Conservation (phyloP, 495 filamentous ascomycete genomes). For the Xylaria sp. region DNA sequence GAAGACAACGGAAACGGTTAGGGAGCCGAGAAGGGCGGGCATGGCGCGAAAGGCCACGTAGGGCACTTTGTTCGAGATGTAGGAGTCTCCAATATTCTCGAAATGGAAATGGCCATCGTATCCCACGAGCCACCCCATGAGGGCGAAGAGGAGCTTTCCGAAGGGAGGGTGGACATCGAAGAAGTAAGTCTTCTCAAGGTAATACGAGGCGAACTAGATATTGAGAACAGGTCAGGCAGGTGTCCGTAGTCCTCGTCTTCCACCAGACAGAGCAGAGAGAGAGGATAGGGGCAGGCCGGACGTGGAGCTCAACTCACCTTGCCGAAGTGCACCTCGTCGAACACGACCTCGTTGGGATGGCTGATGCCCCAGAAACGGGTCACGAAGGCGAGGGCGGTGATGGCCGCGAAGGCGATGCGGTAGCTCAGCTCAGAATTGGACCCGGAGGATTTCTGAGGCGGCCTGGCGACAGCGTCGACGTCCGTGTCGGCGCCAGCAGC, state of each 20-base stretch:
- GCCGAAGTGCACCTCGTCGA: slow-evolving; percentile 99
- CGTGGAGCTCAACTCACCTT: slow-evolving; percentile 69
- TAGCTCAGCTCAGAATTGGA: slow-evolving; percentile 77
- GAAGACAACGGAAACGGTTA: slow-evolving; percentile 94
- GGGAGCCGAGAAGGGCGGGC: slow-evolving; percentile 87
- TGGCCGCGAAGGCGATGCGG: slow-evolving; percentile 76
- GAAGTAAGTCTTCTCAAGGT: slow-evolving; percentile 97
- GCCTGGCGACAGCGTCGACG: slow-evolving; percentile 49
- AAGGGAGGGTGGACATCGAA: slow-evolving; percentile 99
- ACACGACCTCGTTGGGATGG: slow-evolving; percentile 95
- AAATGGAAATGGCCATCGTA: slow-evolving; percentile 98
- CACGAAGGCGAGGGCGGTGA: slow-evolving; percentile 84
- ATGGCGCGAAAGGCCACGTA: slow-evolving; percentile 95
- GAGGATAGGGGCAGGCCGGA: neutral
- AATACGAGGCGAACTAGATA: slow-evolving; percentile 89
- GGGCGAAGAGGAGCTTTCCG: slow-evolving; percentile 86
- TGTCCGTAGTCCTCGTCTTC: neutral
- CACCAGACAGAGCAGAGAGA: neutral
- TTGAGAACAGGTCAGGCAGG: slow-evolving; percentile 28
- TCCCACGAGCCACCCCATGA: slow-evolving; percentile 94
- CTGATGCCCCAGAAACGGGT: slow-evolving; percentile 95
- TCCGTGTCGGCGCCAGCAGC: slow-evolving; percentile 52
- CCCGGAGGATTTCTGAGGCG: slow-evolving; percentile 35
- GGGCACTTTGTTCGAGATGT: slow-evolving; percentile 94
- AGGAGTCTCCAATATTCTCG: slow-evolving; percentile 99